Conservation (phyloP, 2,329 filamentous ascomycete species). For the Xylariaceae sp. region DNA sequence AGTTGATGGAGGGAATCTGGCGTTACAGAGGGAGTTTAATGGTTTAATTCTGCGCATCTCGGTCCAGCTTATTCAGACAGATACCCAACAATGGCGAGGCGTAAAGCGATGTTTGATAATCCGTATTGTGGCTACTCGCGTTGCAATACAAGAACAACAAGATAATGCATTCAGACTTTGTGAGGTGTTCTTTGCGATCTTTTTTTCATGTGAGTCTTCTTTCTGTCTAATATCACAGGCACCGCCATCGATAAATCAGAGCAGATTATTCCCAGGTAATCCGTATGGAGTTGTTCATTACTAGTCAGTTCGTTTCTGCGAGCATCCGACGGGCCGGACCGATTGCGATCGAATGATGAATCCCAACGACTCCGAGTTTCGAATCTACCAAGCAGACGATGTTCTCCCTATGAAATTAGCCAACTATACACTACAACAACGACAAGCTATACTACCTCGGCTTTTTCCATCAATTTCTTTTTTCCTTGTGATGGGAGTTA, state of each 20-base stretch:
- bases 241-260: not conserved
- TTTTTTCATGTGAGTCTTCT: not conserved
- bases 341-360: not conserved
- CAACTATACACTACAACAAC: not conserved
- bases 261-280: not conserved
- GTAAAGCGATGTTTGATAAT: not conserved
- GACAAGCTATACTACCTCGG: not conserved
- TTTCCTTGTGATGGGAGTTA: not conserved
- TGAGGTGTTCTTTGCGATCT: not conserved
- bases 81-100: conserved; percentile 17
- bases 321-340: not conserved
- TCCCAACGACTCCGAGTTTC: not conserved
- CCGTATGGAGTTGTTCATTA: no score
- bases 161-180: not conserved
- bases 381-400: not conserved
- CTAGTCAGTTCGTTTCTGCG: not conserved
- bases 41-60: conserved; percentile 2
- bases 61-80: conserved; percentile 7
- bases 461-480: not conserved
- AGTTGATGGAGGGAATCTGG: not conserved
- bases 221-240: not conserved
- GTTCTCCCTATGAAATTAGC: no score
- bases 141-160: not conserved
- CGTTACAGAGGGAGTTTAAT: conserved; percentile 14
- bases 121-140: not conserved